These are phyloP conservation scores for Pisolithus microcarpus DNA, from an alignment of 768 basidiomycete genomes.

Conservation along the genomic window DNA sequence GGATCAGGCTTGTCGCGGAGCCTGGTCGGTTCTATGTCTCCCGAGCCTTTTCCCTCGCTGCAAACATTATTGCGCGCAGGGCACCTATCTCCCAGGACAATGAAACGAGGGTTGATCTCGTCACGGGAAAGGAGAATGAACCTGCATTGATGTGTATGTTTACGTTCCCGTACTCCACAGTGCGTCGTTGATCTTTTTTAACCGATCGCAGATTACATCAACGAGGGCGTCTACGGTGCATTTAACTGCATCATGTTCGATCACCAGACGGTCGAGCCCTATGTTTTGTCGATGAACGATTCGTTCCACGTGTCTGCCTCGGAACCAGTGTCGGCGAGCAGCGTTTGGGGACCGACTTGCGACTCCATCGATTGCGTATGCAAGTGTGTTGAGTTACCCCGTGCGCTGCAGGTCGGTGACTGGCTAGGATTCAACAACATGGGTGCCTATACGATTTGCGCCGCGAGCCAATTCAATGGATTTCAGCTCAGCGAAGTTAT, in stretches of 20 bases:
- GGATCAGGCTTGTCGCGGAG: constrained; percentile 85
- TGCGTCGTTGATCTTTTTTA: not conserved
- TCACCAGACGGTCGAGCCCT: constrained; percentile 87
- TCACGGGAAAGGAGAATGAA: constrained; percentile 21
- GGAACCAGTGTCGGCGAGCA: constrained; percentile 46
- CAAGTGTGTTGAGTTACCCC: constrained; percentile 53
- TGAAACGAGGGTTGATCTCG: constrained; percentile 15
- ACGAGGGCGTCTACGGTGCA: constrained; percentile 96
- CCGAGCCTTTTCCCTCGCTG: constrained; percentile 85
- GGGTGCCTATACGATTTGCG: constrained; percentile 99
- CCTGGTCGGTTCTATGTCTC: constrained; percentile 94
- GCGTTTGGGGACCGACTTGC: constrained; percentile 98
- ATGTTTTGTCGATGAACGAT: constrained; percentile 62
- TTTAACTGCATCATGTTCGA: constrained; percentile 98
- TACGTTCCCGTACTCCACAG: constrained; percentile 15
- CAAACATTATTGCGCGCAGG: constrained; percentile 88
- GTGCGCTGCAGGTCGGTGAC: constrained; percentile 78
- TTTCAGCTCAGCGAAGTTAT: constrained; percentile 75
- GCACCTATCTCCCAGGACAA: constrained; percentile 39
- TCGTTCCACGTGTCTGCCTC: constrained; percentile 41
- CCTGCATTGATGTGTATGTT: constrained; percentile 86
- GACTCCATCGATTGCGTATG: constrained; percentile 95
- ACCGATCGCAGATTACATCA: constrained; percentile 82
- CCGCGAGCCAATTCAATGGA: constrained; percentile 93
- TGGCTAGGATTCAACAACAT: constrained; percentile 98